Evolutionary conservation across 306 rosid species (phyloP), one percentile per base, ranked within the genome.

Genomic region (Mimosa pudica): DNA sequence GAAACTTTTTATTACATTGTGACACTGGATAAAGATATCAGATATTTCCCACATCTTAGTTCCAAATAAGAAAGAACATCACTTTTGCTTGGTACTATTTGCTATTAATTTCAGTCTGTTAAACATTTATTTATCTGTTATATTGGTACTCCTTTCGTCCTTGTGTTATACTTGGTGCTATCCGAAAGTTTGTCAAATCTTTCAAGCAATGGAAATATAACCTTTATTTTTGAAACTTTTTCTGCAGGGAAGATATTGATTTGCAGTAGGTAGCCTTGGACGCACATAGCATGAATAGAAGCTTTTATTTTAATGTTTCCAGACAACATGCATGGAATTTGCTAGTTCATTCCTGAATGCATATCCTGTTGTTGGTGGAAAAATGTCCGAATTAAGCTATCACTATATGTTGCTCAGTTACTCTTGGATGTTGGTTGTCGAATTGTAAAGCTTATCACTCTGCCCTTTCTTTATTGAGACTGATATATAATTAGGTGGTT

Each of bases 201-300:
- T 35, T 76, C 65, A 10, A n/a, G 49, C 74, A 65, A 61, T 48
- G 44, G 8, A 76, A 74, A 64, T 49, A 57, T 87, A 66, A 80
- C 70, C 30, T 36, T 54, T 20, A 9, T 17, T 2, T 33, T 20
- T 8, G 36, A 24, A 70, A 49, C 80, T 57, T 54, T 82, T 79
- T 81, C 41, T 88, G 91, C 92, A 88, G 91, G 88, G 97, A 77
- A 87, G 86, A 76, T 87, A 79, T 49, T 89, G 78, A 83, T 70
- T 47, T 38, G 55, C 24, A 45, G 55, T 0, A 20, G 41, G 38
- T 20, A 20, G 61, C 70, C 45, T 36, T 45, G 78, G 76, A 60
- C 38, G 64, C 52, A n/a, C 47, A 69, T n/a, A 18, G 83, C 75
- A 38, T 16, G n/a, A 66, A 24, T 47, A 45, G 38, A 79, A 77